phyloP scores from a whole-genome alignment of 176 grass and related monocot species.

The Chrysopogon serrulatus region DNA sequence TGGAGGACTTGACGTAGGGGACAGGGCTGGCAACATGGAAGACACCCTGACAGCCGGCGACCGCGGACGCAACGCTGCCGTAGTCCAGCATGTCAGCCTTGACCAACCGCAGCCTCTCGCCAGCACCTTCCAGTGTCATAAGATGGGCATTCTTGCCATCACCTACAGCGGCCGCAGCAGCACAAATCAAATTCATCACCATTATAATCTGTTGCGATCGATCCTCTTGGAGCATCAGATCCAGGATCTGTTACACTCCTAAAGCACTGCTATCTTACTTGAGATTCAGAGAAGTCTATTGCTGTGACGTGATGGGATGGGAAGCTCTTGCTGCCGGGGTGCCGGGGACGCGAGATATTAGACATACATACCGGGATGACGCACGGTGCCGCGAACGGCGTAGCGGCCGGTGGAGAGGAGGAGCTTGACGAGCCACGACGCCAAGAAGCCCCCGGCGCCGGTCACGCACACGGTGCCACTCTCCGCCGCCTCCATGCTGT shows the following conservation, averaged over 20 bases:
- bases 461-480: conserved; percentile 62
- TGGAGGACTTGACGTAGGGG: conserved; percentile 24
- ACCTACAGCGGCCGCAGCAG: conserved; percentile 15
- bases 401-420: conserved; percentile 57
- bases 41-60: conserved; percentile 54
- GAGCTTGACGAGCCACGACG: conserved; percentile 74
- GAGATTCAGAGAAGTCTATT: not conserved
- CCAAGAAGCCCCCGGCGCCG: conserved; percentile 70
- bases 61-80: conserved; percentile 21
- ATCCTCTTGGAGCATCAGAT: too few species aligned
- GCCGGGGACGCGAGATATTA: not conserved
- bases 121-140: conserved; percentile 33
- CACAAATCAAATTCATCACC: too few species aligned
- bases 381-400: conserved; percentile 64
- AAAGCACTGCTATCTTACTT: not conserved
- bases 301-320: too few species aligned
- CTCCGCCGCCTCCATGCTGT: not conserved
- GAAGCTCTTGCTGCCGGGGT: too few species aligned
- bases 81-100: conserved; percentile 70
- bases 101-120: conserved; percentile 47
- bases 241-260: too few species aligned
- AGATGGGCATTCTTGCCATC: conserved; percentile 63
- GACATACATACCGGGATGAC: conserved; percentile 58
- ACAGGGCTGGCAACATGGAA: conserved; percentile 84
- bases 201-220: too few species aligned